Percentiles rank a stretch among this genome's conserved stretches.
These are phyloP conservation scores for Lasiosphaeria hispida DNA, from an alignment of 495 filamentous ascomycete genomes.

Conservation along the genomic window DNA sequence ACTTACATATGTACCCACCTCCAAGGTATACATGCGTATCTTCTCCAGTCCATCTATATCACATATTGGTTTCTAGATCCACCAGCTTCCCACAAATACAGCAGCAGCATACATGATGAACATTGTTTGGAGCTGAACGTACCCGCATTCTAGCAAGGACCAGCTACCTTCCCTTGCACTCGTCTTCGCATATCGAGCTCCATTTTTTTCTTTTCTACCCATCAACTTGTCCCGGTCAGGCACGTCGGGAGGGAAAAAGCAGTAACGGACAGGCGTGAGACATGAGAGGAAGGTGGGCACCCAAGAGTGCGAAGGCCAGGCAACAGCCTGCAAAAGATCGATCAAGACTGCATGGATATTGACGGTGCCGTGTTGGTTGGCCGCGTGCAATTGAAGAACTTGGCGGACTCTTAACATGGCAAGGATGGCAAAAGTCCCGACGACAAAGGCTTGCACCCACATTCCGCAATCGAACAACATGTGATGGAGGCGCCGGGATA, in stretches of 20 bases:
- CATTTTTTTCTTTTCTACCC: slow-evolving; percentile 25
- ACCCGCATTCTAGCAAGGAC: too few species aligned
- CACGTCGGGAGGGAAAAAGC: slow-evolving; percentile 43
- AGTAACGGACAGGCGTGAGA: slow-evolving; percentile 39
- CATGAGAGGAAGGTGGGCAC: slow-evolving; percentile 34
- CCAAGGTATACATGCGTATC: too few species aligned
- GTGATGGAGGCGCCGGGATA: neutral
- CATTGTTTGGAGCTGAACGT: too few species aligned
- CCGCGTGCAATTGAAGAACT: neutral
- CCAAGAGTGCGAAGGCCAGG: slow-evolving; percentile 44
- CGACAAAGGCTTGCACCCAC: neutral
- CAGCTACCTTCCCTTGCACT: too few species aligned
- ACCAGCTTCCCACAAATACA: too few species aligned
- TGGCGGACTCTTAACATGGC: too few species aligned
- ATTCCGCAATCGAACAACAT: neutral
- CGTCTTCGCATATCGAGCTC: slow-evolving; percentile 36
- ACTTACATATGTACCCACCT: too few species aligned
- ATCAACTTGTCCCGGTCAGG: slow-evolving; percentile 35
- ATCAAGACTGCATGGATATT: neutral
- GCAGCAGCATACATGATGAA: too few species aligned
- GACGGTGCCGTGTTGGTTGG: neutral
- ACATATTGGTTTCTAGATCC: too few species aligned
- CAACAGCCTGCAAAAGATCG: slow-evolving; percentile 1
- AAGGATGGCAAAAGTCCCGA: neutral
- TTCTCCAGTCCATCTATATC: too few species aligned